These are phyloP conservation scores for Echeveria elegans DNA, from an alignment of 164 flowering plant species.

Conservation along the genomic window DNA sequence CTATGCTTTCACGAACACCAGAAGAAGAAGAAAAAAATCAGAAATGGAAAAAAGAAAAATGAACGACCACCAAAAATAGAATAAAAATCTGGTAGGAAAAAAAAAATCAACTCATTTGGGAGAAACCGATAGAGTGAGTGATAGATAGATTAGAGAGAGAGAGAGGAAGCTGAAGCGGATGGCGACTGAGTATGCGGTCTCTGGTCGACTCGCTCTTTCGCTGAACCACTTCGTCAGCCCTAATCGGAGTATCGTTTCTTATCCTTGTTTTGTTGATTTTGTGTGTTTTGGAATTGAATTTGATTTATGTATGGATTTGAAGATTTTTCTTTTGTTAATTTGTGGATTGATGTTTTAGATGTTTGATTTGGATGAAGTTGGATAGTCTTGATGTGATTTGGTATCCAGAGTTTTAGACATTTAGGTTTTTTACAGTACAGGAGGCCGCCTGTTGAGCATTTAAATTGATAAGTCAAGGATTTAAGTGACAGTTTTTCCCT, in stretches of 20 bases:
- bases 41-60: neutral
- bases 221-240: slow-evolving; percentile 17
- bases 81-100: neutral
- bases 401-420: too few relatives aligned
- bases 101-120: neutral
- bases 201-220: slow-evolving; percentile 23
- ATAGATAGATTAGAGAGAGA: slow-evolving; percentile 1
- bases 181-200: slow-evolving; percentile 22
- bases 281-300: too few relatives aligned
- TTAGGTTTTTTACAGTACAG: too few relatives aligned
- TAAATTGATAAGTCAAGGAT: too few relatives aligned
- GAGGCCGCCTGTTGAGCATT: too few relatives aligned
- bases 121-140: slow-evolving; percentile 2
- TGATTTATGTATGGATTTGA: neutral
- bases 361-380: too few relatives aligned
- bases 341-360: too few relatives aligned
- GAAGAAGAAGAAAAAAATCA: too few relatives aligned
- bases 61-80: neutral
- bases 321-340: too few relatives aligned
- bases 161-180: slow-evolving; percentile 8
- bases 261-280: neutral
- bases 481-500: too few relatives aligned
- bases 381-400: too few relatives aligned
- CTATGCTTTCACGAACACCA: neutral
- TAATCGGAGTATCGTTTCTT: slow-evolving; percentile 3